These are phyloP conservation scores for Blastobotrys malaysiensis DNA, from an alignment of 1,139 yeast species.

Conservation along the genomic window DNA sequence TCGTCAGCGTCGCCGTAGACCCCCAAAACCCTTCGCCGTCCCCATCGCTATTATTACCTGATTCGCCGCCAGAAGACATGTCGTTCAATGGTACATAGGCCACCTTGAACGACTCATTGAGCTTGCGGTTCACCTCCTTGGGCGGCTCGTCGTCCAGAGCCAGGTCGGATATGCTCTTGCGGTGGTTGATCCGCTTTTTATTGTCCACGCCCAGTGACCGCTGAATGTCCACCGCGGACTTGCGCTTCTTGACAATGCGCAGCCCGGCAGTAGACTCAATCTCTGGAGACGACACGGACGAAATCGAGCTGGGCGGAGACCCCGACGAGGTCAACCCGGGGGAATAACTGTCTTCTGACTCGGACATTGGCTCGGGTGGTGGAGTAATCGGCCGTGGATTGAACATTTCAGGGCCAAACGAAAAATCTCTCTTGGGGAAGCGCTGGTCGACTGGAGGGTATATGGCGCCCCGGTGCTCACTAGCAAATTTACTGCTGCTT, in stretches of 20 bases:
- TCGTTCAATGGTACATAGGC: not conserved
- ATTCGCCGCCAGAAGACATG: not conserved
- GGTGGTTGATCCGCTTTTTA: not conserved
- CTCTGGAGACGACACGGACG: not conserved
- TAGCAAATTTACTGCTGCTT: not conserved
- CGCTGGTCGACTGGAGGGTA: not conserved
- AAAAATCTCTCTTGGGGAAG: not conserved
- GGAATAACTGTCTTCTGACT: not conserved
- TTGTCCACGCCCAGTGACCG: not conserved
- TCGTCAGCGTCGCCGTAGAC: not conserved
- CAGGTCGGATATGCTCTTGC: not conserved
- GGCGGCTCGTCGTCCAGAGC: not conserved
- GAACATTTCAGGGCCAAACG: constrained; percentile 3
- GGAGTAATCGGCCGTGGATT: constrained; percentile 5
- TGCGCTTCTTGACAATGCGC: not conserved
- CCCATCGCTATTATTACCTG: not conserved
- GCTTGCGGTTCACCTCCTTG: not conserved
- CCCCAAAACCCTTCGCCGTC: not conserved
- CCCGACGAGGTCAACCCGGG: not conserved
- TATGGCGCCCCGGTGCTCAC: not conserved
- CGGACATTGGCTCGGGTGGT: not conserved
- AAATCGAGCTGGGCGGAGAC: not conserved
- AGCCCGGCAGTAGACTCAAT: not conserved
- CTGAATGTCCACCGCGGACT: not conserved
- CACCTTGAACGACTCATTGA: not conserved